A percentile compares a stretch with the other conserved stretches of the same genome.
Evolutionary conservation across 441 rosid genomes (phyloP).

Genomic region (Eutrema salsugineum): DNA sequence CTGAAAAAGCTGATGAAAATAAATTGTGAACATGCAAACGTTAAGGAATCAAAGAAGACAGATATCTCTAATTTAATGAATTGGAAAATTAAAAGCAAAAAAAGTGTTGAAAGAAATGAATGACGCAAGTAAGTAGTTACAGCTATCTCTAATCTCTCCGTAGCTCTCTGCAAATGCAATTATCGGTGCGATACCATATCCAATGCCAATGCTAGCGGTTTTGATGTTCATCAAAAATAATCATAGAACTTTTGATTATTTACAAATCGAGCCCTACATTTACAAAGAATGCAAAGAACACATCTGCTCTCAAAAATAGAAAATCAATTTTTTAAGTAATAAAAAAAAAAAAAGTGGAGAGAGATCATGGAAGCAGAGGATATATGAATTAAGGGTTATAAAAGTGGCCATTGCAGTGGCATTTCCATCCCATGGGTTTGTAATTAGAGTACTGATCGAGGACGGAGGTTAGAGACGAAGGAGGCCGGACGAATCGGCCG

Average conservation of each 20-base stretch:
- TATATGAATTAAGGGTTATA: constrained; percentile 53
- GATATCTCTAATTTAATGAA: background rate
- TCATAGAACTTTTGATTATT: constrained; percentile 15
- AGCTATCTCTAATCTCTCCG: background rate
- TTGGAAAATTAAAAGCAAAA: background rate
- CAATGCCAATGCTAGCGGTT: background rate
- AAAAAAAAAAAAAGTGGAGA: background rate
- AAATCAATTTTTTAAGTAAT: background rate
- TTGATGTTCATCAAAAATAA: background rate
- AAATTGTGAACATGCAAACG: constrained; percentile 30
- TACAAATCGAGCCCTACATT: constrained; percentile 33
- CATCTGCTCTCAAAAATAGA: constrained; percentile 1
- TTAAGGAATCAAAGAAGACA: constrained; percentile 11
- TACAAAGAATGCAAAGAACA: constrained; percentile 34
- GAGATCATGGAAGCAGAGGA: background rate
- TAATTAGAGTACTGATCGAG: constrained; percentile 70
- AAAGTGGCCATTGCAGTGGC: constrained; percentile 62
- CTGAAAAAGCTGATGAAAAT: constrained; percentile 27
- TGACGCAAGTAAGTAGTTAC: constrained; percentile 24
- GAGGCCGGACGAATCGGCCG: constrained; percentile 26
- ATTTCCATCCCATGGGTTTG: constrained; percentile 92
- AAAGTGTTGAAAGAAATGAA: constrained; percentile 19
- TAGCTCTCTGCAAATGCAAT: background rate
- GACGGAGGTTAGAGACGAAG: constrained; percentile 30
- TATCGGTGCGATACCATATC: background rate